phyloP scores from a whole-genome alignment of 495 filamentous ascomycete genomes.

The Peziza echinospora region DNA sequence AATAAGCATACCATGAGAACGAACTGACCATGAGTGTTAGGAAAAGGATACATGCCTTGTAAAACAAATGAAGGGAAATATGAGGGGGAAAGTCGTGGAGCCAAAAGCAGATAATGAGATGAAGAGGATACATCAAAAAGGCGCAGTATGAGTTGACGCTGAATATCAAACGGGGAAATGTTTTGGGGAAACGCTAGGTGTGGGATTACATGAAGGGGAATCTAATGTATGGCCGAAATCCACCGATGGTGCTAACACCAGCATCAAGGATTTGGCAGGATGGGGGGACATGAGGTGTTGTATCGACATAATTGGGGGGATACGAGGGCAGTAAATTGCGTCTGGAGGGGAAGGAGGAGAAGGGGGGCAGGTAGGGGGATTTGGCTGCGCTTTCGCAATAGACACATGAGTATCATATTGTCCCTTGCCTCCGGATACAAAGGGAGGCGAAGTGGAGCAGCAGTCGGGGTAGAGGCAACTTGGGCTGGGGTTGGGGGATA shows the following conservation, averaged over 20 bases:
- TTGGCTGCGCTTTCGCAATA: not conserved
- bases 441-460: not conserved
- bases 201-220: slow-evolving; percentile 6
- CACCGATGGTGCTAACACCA: not conserved
- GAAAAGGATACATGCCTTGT: too few relatives aligned
- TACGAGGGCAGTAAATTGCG: not conserved
- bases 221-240: not conserved
- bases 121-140: too few relatives aligned
- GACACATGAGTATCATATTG: not conserved
- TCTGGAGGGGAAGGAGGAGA: not conserved
- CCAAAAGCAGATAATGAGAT: too few relatives aligned
- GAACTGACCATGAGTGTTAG: too few relatives aligned
- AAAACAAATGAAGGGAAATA: too few relatives aligned
- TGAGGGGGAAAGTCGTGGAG: too few relatives aligned
- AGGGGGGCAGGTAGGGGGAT: too few relatives aligned
- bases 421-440: not conserved
- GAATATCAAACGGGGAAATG: not conserved
- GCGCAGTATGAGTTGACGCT: slow-evolving; percentile 1
- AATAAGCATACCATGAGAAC: too few relatives aligned
- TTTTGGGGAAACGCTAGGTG: slow-evolving; percentile 11
- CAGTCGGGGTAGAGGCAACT: not conserved
- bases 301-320: not conserved
- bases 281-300: not conserved
- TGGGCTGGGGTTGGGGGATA: too few relatives aligned
- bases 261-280: not conserved